phyloP scores from a whole-genome alignment of 345 rosid species.

The Eucalyptus marginata region DNA sequence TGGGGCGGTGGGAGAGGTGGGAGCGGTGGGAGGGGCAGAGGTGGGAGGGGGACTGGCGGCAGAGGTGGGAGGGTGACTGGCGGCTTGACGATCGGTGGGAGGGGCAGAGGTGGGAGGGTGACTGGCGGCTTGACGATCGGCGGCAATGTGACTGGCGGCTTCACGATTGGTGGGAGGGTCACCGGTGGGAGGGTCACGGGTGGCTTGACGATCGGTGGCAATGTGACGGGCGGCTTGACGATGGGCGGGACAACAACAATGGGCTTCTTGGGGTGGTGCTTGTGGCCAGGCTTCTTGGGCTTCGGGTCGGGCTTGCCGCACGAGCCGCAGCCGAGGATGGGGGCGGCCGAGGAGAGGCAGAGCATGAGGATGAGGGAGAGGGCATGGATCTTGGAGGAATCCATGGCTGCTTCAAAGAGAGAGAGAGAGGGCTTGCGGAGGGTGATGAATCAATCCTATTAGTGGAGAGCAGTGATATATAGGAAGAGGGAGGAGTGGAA shows the following conservation, averaged over 20 bases:
- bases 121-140: not conserved
- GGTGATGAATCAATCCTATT: not conserved
- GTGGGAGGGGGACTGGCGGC: not conserved
- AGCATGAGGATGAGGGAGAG: conserved; percentile 45
- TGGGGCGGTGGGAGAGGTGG: not conserved
- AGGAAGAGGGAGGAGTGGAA: not conserved
- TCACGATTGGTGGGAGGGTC: not conserved
- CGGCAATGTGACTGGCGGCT: conserved; percentile 24
- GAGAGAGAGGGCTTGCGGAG: not conserved
- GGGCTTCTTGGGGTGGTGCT: not conserved
- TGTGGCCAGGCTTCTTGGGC: conserved; percentile 9
- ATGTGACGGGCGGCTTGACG: conserved; percentile 11
- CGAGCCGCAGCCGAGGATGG: conserved; percentile 40
- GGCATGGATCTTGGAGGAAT: conserved; percentile 33
- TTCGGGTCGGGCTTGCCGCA: conserved; percentile 33
- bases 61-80: not conserved
- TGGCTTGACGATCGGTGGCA: conserved; percentile 3
- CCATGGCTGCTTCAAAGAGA: not conserved
- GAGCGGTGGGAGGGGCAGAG: conserved; percentile 7
- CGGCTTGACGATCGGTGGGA: conserved; percentile 5
- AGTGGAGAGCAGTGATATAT: not conserved
- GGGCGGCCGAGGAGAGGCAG: conserved; percentile 38
- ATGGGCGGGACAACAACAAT: not conserved
- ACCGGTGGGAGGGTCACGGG: not conserved
- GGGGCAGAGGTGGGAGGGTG: not conserved